Base-by-base conservation (phyloP, 2,329 filamentous ascomycete species). In the Pestalotiopsis sp. region DNA sequence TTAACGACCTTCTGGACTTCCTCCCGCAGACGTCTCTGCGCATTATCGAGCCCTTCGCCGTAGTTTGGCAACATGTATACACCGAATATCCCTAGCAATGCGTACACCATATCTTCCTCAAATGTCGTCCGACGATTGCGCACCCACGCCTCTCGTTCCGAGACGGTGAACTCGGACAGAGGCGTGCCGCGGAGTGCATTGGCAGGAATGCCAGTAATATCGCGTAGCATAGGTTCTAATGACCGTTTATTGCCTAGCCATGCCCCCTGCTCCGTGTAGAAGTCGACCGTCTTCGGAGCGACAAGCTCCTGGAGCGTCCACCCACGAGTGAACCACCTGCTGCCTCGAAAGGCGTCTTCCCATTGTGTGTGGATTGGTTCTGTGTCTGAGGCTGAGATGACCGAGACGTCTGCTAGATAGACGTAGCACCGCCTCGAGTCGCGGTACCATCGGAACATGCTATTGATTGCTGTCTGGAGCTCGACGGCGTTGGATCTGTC, bases 1-100 rank as follows among this genome's bases (percentile, higher is more conserved):
- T 69, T 67, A 2, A 38, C 4, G 57, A 41, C 67, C 38, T 70
- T 70, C 12, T 69, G 2, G 36, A 64, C 59, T 58, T 73, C 68
- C 31, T 72, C 65, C 13, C 56, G 70, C 4, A 71, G 68, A 31
- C 72, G 69, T 27, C n/a, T 68, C 7, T 62, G 25, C 40, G 71
- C 70, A 2, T 68, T 71, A 36, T 70, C 25, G 65, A 63, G n/a
- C 52, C 68, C 69, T 60, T 73, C 66, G 31, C 72, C 61, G 49
- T 69, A 72, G 20, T 67, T 66, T n/a, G 63, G 45, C 36, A 65
- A 66, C 66, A 71, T 63, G 14, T 69, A 61, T 17, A 73, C 66
- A 5, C 69, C 69, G 64, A 72, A 72, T 23, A 71, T 69, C 25
- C 70, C 68, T 0, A 72, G 63, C 6, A 72, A 61, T n/a, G 63